A percentile compares a stretch with the other conserved stretches of the same genome.
phyloP scores from a whole-genome alignment of 441 rosid species.

The Jatropha multifida region DNA sequence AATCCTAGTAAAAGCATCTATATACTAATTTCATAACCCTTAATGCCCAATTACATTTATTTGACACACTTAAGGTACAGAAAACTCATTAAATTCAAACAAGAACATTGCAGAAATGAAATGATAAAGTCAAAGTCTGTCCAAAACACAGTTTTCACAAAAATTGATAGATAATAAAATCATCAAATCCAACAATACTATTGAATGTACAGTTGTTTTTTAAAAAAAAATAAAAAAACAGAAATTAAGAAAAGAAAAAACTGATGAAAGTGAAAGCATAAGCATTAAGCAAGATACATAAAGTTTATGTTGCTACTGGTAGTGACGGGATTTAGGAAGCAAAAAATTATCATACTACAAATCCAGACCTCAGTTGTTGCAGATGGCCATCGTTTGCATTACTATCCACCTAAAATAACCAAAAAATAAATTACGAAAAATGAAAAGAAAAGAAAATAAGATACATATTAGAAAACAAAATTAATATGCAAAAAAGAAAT shows the following conservation, averaged over 20 bases:
- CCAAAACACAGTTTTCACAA: not conserved
- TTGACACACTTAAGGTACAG: not conserved
- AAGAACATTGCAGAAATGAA: not conserved
- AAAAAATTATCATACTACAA: not conserved
- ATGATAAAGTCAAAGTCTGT: not conserved
- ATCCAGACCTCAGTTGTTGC: slow-evolving; percentile 77
- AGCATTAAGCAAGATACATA: not conserved
- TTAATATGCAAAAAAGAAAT: not conserved
- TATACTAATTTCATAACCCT: not conserved
- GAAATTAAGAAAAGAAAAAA: not conserved
- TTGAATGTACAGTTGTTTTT: not conserved
- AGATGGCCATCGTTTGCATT: slow-evolving; percentile 74
- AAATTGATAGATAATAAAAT: not conserved
- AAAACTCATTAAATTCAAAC: not conserved
- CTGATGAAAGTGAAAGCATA: not conserved
- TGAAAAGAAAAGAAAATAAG: not conserved
- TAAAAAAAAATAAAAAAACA: not conserved
- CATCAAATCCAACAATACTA: not conserved
- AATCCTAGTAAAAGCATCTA: not conserved
- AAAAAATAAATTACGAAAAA: not conserved
- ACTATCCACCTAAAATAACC: slow-evolving; percentile 55
- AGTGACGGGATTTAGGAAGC: not conserved
- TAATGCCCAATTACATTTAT: not conserved
- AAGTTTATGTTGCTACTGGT: not conserved
- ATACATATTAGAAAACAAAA: slow-evolving; percentile 1